Evolutionary conservation across 2,329 filamentous ascomycete species (phyloP), one percentile per base, ranked within the genome.

Genomic region (Emydomyces testavorans): DNA sequence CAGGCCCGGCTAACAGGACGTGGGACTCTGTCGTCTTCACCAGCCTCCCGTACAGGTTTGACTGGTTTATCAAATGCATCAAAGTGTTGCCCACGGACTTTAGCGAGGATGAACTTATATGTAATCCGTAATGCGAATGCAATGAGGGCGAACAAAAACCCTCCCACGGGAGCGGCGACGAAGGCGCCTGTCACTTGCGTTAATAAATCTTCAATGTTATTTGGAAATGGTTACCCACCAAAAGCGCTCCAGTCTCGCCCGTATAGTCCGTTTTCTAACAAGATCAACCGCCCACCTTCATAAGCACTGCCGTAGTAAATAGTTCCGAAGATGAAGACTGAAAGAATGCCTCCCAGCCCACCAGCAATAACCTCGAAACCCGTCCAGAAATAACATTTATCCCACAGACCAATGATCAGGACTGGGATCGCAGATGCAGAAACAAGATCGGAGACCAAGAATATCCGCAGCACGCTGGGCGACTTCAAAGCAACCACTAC

Each of bases 301-400:
- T 71, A 61, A 1, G 77, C 79, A 58, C 79, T 74, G 39, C 80
- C 82, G 60, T 84, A 89, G 70, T 89, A 92, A 52, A 87, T 76
- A 11, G 81, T 72, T 3, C 85, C 85, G 55, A 89, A 92, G 58
- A 90, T 73, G 68, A 89, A 92, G 52, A 92, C 82, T 8, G 81
- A 81, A 18, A 92, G 64, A 46, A 92, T 78, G 15, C 85, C 85
- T 7, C 85, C 85, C 0, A 90, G 71, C 0, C 84, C 83, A 48
- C 84, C 85, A 24, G 83, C 74, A 13, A 92, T 78, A 23, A 90
- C 83, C 64, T 92, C 85, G 57, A 86, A 84, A 13, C 85, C 85
- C 36, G 80, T 77, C 80, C 84, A 86, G 71, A 78, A 88, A 67
- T 83, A 85, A 39, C 63, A 66, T 37, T 67, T 68, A 42, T 85